Base-by-base conservation (phyloP, 2,329 filamentous ascomycete genomes). In the Diaporthe helianthi region DNA sequence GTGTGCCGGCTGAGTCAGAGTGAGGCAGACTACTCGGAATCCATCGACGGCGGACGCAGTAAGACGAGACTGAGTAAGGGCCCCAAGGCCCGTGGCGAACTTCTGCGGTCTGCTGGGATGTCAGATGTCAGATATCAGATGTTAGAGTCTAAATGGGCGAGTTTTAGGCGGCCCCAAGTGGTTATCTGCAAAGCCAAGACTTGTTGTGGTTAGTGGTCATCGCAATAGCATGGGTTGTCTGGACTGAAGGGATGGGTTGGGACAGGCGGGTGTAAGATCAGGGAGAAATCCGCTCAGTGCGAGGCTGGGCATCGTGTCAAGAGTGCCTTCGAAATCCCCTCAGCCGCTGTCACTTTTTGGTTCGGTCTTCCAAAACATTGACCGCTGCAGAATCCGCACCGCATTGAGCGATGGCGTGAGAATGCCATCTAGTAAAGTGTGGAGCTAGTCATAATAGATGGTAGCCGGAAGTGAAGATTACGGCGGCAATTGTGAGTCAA, bases 31-130 rank as follows among this genome's bases (percentile, higher is more conserved):
- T 15, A 7, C 29, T 47, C 26, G 58, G 41, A 61, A 47, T 61
- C 41, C 58, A 12, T 31, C 58, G 44, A 63, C n/a, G n/a, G n/a
- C n/a, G n/a, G n/a, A n/a, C 33, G 58, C 58, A 49, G 58, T 63
- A 22, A 63, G 58, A 63, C 44, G 58, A 33, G 33, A 63, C 7
- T 47, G 41, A 19, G 58, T 24, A 44, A 36, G 58, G n/a, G n/a
- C 55, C 24, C 26, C 8, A 13, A 8, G 33, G 24, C 58, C 22
- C 29, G n/a, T 49, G 44, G 29, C n/a, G 44, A 9, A 22, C n/a
- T 44, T 63, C 12, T 49, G 44, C 33, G 49, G 44, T 22, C 29
- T 10, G 44, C 36, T 49, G 19, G 29, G 29, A n/a, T 53, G 29
- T 53, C 29, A 33, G 19, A n/a, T 33, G 4, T 33, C 51, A 53